These are phyloP conservation scores for Picochlorum sp. DNA, from an alignment of 139 green algal genomes.

Conservation along the genomic window DNA sequence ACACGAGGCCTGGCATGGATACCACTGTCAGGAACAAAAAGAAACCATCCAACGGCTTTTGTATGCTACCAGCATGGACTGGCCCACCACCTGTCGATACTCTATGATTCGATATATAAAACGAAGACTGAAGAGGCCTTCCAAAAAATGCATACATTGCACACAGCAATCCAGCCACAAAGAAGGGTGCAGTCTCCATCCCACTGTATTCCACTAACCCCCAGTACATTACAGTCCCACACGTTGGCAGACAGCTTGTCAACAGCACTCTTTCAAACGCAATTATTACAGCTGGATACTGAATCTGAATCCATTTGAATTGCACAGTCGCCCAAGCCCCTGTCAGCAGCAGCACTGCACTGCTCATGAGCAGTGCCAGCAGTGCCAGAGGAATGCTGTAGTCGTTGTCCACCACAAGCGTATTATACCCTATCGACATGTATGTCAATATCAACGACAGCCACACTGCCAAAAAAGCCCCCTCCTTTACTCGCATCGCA, in stretches of 20 bases:
- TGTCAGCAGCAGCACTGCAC: constrained; percentile 14
- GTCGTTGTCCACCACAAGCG: constrained; percentile 17
- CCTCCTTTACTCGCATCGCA: constrained; percentile 59
- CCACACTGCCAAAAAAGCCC: constrained; percentile 68
- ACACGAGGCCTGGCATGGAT: constrained; percentile 41
- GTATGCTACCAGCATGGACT: constrained; percentile 2
- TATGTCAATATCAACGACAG: constrained; percentile 50
- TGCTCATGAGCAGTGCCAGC: constrained; percentile 17
- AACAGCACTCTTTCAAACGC: constrained; percentile 80
- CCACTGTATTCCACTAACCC: constrained; percentile 37
- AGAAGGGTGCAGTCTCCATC: constrained; percentile 65
- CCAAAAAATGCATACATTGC: constrained; percentile 60
- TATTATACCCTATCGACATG: constrained; percentile 36
- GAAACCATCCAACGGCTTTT: constrained; percentile 36
- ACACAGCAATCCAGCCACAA: constrained; percentile 53
- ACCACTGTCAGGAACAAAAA: constrained; percentile 38
- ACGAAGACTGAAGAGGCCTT: constrained; percentile 65
- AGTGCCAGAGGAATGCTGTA: constrained; percentile 6
- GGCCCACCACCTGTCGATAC: background rate
- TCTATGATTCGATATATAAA: constrained; percentile 17
- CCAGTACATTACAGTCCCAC: constrained; percentile 36
- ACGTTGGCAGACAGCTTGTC: constrained; percentile 44
- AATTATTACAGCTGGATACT: constrained; percentile 69
- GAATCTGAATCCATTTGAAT: constrained; percentile 82
- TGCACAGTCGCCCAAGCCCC: constrained; percentile 78